Evolutionary conservation across 352 stramenopile genomes (phyloP), one percentile per base, ranked within the genome.

Genomic region (Phytophthora syringae): DNA sequence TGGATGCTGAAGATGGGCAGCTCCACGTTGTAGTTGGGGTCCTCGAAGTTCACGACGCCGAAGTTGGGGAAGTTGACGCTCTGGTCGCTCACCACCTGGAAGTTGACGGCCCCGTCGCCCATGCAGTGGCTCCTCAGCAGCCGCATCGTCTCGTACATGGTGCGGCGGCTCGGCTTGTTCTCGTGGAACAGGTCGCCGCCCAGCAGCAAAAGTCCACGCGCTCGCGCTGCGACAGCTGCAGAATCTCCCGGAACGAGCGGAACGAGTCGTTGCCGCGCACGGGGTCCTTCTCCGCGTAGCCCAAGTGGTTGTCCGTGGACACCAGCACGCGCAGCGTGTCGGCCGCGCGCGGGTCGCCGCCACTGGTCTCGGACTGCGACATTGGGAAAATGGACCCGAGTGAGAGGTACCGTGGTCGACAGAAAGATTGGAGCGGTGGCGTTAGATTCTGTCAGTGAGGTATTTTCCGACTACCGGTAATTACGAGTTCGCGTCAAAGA

Each of bases 111-210:
- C 11, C 73, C 78, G 69, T 98, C 89, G 42, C 87, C 97, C 82
- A 99, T 97, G 70, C 92, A 98, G 82, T 99, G 97, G 39, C 86
- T 76, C 22, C 97, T 88, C 52, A 99, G 75, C 34, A 99, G 88
- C 20, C 95, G 79, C 91, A 99, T 98, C n/a, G 97, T 98, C 60
- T 97, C 94, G 74, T 98, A 97, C 64, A 99, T 53, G 0, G 97
- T 98, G 54, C 80, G 84, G n/a, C 97, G 87, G 25, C 85, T 98
- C 20, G 98, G 98, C 70, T 99, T 99, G 76, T 99, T 99, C 24
- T 99, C 96, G 76, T 99, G 97, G 79, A 99, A 99, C 3, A 99
- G 78, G 79, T 99, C 98, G 25, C 98, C 98, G 6, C 89, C 96
- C 4, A 99, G 75, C n/a, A 99, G 76, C 39, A 98, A 63, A 42